Conservation (phyloP, 805 yeast species). For the Ogataea populi-albae region DNA sequence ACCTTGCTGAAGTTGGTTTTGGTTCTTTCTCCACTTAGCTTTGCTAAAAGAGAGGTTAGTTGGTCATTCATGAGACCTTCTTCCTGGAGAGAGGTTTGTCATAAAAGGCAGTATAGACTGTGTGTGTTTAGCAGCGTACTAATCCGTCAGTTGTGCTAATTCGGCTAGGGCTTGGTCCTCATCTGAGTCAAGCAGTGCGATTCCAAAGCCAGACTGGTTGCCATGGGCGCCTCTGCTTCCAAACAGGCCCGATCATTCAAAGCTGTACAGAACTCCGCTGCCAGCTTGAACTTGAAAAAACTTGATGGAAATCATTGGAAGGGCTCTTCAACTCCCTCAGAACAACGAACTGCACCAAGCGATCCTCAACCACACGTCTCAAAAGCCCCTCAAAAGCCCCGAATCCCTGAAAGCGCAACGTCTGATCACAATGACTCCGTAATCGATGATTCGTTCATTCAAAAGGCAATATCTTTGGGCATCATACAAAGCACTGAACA, state of each 20-base stretch:
- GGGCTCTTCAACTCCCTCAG: too few relatives aligned
- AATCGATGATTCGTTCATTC: constrained; percentile 10
- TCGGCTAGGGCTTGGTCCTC: too few relatives aligned
- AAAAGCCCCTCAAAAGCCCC: constrained; percentile 1
- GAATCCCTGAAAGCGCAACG: background rate
- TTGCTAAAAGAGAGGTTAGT: too few relatives aligned
- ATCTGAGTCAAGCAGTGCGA: too few relatives aligned
- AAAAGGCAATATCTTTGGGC: constrained; percentile 25
- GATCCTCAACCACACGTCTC: background rate
- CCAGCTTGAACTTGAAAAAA: constrained; percentile 13
- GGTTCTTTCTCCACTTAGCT: too few relatives aligned
- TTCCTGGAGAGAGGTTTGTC: too few relatives aligned
- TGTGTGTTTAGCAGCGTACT: too few relatives aligned
- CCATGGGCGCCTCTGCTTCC: constrained; percentile 28
- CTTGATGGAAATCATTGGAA: constrained; percentile 9
- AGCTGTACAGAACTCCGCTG: constrained; percentile 8
- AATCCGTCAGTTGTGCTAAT: too few relatives aligned
- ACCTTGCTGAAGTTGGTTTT: too few relatives aligned
- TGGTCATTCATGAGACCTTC: too few relatives aligned
- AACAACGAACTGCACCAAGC: background rate
- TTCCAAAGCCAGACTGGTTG: too few relatives aligned
- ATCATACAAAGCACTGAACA: constrained; percentile 21
- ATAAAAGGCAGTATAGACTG: too few relatives aligned
- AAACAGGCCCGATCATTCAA: constrained; percentile 18
- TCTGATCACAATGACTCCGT: background rate